Evolutionary conservation across 306 rosid genomes (phyloP).

Genomic region (Oxytropis ochrocephala): DNA sequence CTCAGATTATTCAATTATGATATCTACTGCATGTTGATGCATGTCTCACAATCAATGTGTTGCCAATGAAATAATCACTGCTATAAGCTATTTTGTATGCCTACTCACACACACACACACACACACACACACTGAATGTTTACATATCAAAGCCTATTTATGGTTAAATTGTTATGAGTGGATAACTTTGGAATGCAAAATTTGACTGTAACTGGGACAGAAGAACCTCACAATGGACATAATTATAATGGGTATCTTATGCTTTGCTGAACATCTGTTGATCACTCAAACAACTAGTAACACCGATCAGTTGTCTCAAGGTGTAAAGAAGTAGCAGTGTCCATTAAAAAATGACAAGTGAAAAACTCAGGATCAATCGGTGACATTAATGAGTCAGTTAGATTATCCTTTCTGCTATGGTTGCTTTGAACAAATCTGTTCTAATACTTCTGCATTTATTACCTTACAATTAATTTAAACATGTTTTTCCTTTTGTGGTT

Average conservation of each 20-base stretch:
- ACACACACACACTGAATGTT: neutral
- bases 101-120: neutral
- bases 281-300: neutral
- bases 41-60: constrained; percentile 15
- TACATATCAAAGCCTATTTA: constrained; percentile 2
- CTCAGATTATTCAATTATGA: constrained; percentile 14
- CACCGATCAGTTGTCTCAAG: neutral
- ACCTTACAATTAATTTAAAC: constrained; percentile 13
- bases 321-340: neutral
- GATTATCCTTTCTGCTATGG: constrained; percentile 14
- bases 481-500: constrained; percentile 16
- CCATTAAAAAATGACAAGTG: neutral
- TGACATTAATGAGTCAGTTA: neutral
- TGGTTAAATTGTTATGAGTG: neutral
- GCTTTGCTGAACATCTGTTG: neutral
- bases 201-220: neutral
- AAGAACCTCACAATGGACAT: neutral
- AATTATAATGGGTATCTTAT: neutral
- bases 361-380: neutral
- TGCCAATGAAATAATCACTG: constrained; percentile 9
- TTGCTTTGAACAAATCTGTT: constrained; percentile 17
- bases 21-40: constrained; percentile 20
- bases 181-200: neutral
- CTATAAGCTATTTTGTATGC: neutral
- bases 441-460: constrained; percentile 1